Conservation (phyloP, 2,329 filamentous ascomycete species). For the Huntiella omanensis region DNA sequence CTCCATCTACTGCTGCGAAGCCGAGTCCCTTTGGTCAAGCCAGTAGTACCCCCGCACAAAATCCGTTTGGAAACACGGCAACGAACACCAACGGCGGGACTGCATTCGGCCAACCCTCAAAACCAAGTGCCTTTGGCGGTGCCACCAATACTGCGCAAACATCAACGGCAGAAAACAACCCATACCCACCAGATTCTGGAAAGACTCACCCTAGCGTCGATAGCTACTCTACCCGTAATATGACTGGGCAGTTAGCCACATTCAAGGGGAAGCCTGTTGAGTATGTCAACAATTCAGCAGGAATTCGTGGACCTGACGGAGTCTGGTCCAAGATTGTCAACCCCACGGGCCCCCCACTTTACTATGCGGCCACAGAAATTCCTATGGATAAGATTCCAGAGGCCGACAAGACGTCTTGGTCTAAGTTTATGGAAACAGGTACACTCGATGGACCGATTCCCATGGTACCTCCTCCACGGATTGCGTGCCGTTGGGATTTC, state of each 20-base stretch:
- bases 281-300: constrained; percentile 35
- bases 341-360: constrained; percentile 46
- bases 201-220: constrained; percentile 26
- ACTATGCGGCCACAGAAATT: constrained; percentile 44
- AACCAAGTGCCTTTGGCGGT: constrained; percentile 2
- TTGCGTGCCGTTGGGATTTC: constrained; percentile 59
- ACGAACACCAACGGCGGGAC: constrained; percentile 3
- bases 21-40: constrained; percentile 11
- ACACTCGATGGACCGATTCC: constrained; percentile 57
- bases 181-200: constrained; percentile 26
- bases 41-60: not conserved
- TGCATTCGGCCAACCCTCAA: constrained; percentile 7
- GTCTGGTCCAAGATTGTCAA: constrained; percentile 52
- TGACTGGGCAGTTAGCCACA: constrained; percentile 27
- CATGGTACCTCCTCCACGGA: constrained; percentile 55
- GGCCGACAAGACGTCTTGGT: constrained; percentile 43
- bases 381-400: constrained; percentile 37
- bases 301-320: constrained; percentile 30
- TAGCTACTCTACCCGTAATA: constrained; percentile 24
- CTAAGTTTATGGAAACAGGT: constrained; percentile 43
- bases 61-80: constrained; percentile 7
- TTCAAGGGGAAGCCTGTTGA: constrained; percentile 47
- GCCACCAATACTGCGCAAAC: constrained; percentile 1
- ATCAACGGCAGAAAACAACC: constrained; percentile 15
- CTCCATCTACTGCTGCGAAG: constrained; percentile 12